phyloP scores from a whole-genome alignment of 192 early-diverging fungal genomes.

The Haplosporangium gracile region DNA sequence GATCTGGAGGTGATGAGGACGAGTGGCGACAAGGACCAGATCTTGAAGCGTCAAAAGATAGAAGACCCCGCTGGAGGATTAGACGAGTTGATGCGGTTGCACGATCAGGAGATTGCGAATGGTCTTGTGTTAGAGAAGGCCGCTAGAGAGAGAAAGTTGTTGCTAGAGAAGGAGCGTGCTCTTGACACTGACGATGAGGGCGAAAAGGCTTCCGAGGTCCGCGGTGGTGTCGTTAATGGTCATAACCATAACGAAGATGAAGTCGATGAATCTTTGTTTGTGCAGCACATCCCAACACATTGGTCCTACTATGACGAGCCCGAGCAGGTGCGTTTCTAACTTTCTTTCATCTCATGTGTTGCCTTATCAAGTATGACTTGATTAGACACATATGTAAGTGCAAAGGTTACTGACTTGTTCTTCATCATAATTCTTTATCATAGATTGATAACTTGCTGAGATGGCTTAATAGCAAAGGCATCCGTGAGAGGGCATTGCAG shows the following conservation, averaged over 20 bases:
- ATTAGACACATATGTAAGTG: background rate
- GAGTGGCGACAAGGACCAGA: slow-evolving; percentile 51
- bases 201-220: slow-evolving; percentile 17
- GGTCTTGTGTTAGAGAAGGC: slow-evolving; percentile 38
- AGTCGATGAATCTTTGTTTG: slow-evolving; percentile 34
- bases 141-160: slow-evolving; percentile 33
- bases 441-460: slow-evolving; percentile 76
- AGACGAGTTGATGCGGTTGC: slow-evolving; percentile 50
- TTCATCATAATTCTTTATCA: slow-evolving; percentile 63
- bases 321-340: slow-evolving; percentile 48
- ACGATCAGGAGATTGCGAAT: slow-evolving; percentile 48
- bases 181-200: slow-evolving; percentile 50
- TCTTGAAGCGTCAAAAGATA: slow-evolving; percentile 31
- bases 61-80: slow-evolving; percentile 27
- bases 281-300: slow-evolving; percentile 39
- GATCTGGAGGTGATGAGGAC: slow-evolving; percentile 66
- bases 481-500: slow-evolving; percentile 75
- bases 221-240: slow-evolving; percentile 18
- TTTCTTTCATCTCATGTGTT: background rate
- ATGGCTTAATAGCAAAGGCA: slow-evolving; percentile 86
- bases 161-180: slow-evolving; percentile 61
- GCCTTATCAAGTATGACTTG: background rate
- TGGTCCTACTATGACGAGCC: slow-evolving; percentile 58
- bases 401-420: slow-evolving; percentile 38
- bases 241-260: background rate